Evolutionary conservation across 257 asterid species (phyloP), one percentile per base, ranked within the genome.

Genomic region (Solanum ossicruentum): DNA sequence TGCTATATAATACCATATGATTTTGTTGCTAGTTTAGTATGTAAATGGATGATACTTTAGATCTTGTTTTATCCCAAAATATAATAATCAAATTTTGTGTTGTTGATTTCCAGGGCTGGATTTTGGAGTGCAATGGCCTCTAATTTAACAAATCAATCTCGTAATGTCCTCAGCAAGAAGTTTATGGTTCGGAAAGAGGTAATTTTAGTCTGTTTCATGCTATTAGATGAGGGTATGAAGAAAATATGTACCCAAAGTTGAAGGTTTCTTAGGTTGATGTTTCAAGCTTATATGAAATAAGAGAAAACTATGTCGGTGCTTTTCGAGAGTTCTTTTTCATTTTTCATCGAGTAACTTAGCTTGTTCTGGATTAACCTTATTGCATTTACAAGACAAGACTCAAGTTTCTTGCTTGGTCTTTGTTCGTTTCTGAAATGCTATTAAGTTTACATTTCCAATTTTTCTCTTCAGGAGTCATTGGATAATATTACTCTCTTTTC

Each of bases 91-190:
- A 55, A 41, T 26, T 58, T 10, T 84, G 28, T 77, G 32, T 3
- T 84, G 18, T 17, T 16, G 51, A 23, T 60, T 82, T 85, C 70
- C 88, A 94, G 99, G 99, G 92, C 93, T 87, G 99, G 98, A 20
- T 94, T 96, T 85, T 94, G 95, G 99, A 94, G 98, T 87, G 99
- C 98, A 12, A 96, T 96, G 99, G 99, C 98, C 89, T 96, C 99
- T 82, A 96, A 96, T 91, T 88, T 94, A 91, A 93, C 98, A 28
- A 94, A 96, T 86, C 99, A 96, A 87, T 94, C 98, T 28, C 94
- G 98, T 81, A 96, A 96, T 92, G 99, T 96, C 77, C 97, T 96
- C 18, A 96, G 99, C 97, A 96, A 96, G 87, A 96, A 94, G 91
- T 83, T 96, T 26, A 93, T 96, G 98, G 96, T 93, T 80, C 94